Base-by-base conservation (phyloP, 129 eudicot species). In the Smallanthus sonchifolius region DNA sequence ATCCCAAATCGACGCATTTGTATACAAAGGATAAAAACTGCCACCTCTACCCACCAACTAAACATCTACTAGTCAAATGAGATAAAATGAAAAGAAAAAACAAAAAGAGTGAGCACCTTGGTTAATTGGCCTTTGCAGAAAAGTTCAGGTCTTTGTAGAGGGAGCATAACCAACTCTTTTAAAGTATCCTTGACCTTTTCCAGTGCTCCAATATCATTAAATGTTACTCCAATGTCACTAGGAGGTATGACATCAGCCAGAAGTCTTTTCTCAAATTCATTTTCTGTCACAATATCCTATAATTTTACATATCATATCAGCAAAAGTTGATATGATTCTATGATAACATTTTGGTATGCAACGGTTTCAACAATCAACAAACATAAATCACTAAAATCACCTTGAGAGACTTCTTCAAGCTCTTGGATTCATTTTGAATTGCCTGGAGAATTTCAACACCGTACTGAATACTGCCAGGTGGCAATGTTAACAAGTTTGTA, bases 151-250 rank as follows among this genome's bases (percentile, higher is more conserved):
- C 98, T 82, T 70, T 90, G 98, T 24, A 93, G 81, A 72, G 98
- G 98, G 64, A 90, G 96, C 98, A 93, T 93, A 69, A 93, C 98
- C 80, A 93, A 78, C 81, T 93, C 98, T 84, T 90, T 93, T 67
- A 93, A 80, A n/a, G 98, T 90, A 73, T 93, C 98, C 81, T 93
- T 93, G 59, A 93, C 96, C 80, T 88, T 90, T 80, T 93, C 96
- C n/a, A 93, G 84, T 38, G 98, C 98, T 75, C 98, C 98, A 72
- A 93, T 93, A 83, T 93, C 98, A 84, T 93, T 95, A 86, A 93
- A 93, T 7, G 95, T 90, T 43, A 93, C 98, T 55, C 98, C 98
- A 83, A 93, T 93, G 73, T 90, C 98, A 79, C 83, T 87, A 38
- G 98, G 95, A 5, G 95, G 98, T 54, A 93, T 93, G 44, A 93